Evolutionary conservation across 164 flowering plant genomes (phyloP), one percentile per base, ranked within the genome.

Genomic region (Annona cherimola): DNA sequence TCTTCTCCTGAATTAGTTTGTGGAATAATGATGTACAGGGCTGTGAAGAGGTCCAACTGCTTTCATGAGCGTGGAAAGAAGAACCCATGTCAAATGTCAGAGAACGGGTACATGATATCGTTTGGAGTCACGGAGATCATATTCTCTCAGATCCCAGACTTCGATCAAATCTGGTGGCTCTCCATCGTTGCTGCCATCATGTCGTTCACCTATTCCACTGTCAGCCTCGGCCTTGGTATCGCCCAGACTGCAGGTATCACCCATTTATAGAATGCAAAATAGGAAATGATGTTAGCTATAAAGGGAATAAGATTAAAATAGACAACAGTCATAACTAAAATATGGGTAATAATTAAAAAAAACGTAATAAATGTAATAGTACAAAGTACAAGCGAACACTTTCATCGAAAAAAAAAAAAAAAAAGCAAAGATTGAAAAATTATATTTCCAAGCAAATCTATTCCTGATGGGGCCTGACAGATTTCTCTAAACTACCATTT

Each of bases 121-220:
- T 91, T 91, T 79, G 97, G 97, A 4, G 76, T 87, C n/a, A 67
- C 70, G 18, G 87, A 91, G 72, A 75, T 91, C n/a, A 18, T 89
- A 14, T 80, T 91, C 73, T 91, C 97, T 42, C 97, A 91, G 72
- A 89, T 91, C 62, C 97, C 91, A 39, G 91, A 88, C 69, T 91
- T 91, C 71, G 87, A 87, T 86, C 90, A 86, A 74, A 81, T 91
- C 0, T 91, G 88, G 90, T 91, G 97, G 94, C 91, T 91, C 71
- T 91, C 97, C 4, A 86, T 88, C 60, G 87, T 88, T 42, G 97
- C 97, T 40, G 95, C 97, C 42, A 55, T 86, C 59, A 90, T 92
- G 94, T 90, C 97, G 59, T 88, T 89, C 79, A 85, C 90, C 40
- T 90, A 92, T 76, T 88, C 95, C 12, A 12, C 80, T 1, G 85